Conservation (phyloP, 2,329 filamentous ascomycete genomes). For the Fusarium euwallaceae region DNA sequence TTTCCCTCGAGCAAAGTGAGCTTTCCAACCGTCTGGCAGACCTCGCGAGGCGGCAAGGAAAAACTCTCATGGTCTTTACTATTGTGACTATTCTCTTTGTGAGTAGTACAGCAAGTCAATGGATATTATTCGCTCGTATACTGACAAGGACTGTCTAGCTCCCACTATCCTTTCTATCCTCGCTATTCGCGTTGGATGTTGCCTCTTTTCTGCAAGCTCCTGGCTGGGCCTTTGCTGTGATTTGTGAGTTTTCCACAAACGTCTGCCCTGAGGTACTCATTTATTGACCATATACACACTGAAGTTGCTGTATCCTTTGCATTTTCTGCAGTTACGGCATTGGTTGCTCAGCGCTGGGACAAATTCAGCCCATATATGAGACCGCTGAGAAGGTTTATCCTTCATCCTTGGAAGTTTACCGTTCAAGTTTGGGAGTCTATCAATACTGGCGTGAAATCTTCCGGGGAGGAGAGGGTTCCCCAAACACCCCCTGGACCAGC, state of each 20-base stretch:
- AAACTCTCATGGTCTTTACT: background rate
- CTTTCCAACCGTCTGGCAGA: background rate
- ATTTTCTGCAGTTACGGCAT: background rate
- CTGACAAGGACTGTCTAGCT: background rate
- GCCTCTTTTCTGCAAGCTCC: conserved; percentile 26
- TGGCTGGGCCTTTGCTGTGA: conserved; percentile 22
- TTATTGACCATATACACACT: background rate
- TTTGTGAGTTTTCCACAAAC: background rate
- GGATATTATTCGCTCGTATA: background rate
- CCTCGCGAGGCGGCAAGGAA: background rate
- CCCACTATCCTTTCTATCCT: background rate
- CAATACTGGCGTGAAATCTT: accelerated
- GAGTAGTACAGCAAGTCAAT: background rate
- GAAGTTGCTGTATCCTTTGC: background rate
- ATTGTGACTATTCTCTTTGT: background rate
- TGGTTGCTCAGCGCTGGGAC: background rate
- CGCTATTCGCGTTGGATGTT: conserved; percentile 25
- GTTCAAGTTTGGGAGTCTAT: no score
- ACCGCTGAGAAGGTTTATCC: background rate
- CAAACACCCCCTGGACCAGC: background rate
- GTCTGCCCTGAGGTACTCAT: background rate
- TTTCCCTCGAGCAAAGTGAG: background rate
- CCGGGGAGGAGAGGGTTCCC: background rate
- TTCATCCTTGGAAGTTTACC: background rate
- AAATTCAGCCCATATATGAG: background rate